Conservation (phyloP, 208 protist genomes). For the Entamoeba histolytica region DNA sequence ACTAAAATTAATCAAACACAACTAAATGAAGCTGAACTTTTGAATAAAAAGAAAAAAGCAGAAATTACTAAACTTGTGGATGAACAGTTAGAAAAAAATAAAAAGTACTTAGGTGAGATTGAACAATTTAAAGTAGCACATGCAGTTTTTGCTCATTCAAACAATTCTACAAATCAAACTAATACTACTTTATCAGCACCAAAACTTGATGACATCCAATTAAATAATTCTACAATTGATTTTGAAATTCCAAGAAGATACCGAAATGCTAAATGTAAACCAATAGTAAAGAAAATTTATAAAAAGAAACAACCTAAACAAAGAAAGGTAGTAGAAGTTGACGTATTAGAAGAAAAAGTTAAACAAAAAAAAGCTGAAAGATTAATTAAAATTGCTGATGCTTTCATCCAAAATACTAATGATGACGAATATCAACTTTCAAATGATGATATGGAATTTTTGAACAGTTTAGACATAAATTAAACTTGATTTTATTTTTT, state of each 20-base stretch:
- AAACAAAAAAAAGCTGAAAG: neutral
- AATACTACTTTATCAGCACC: neutral
- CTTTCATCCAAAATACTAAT: neutral
- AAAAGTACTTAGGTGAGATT: neutral
- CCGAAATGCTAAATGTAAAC: neutral
- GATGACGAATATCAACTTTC: neutral
- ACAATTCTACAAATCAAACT: neutral
- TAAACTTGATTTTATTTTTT: too few relatives aligned
- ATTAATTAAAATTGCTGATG: neutral
- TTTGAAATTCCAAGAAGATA: neutral
- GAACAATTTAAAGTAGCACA: neutral
- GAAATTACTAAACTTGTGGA: neutral
- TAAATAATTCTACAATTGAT: neutral
- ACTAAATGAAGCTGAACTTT: neutral
- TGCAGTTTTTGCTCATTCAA: neutral
- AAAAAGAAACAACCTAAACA: neutral
- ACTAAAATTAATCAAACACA: neutral
- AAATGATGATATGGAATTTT: too few relatives aligned
- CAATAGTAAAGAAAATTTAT: neutral
- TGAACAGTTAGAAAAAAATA: neutral
- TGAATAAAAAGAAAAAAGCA: neutral
- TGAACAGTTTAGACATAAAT: too few relatives aligned
- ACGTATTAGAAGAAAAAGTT: neutral
- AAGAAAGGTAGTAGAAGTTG: neutral
- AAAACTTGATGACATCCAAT: neutral